Evolutionary conservation across 2,329 filamentous ascomycete genomes (phyloP).

Genomic region (Fusarium nelsonii): DNA sequence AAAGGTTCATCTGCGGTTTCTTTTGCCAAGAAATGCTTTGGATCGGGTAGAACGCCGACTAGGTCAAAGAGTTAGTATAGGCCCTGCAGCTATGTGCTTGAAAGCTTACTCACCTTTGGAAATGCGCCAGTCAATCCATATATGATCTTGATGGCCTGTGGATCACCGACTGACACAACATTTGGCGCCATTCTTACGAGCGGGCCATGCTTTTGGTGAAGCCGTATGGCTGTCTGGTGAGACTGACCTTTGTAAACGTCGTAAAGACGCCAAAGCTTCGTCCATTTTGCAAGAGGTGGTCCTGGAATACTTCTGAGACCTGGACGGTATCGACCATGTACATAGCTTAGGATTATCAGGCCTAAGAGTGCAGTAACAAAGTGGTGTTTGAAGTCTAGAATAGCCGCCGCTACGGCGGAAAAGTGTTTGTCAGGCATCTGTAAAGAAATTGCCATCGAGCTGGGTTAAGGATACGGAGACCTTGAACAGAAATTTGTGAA

Average conservation of each 20-base stretch:
- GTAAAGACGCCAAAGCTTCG: neutral
- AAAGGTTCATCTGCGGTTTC: neutral
- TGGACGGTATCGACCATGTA: neutral
- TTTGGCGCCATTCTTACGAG: neutral
- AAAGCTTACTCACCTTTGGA: neutral
- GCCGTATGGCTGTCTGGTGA: neutral
- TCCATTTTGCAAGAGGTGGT: neutral
- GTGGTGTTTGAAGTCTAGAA: neutral
- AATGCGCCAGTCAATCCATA: neutral
- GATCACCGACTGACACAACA: neutral
- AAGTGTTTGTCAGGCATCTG: neutral
- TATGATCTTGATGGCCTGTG: neutral
- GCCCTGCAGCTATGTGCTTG: rapidly evolving
- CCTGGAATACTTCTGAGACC: neutral
- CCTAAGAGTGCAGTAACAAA: rapidly evolving
- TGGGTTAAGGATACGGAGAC: rapidly evolving
- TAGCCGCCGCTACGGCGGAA: neutral
- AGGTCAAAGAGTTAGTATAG: rapidly evolving
- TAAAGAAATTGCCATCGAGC: rapidly evolving
- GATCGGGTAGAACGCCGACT: neutral
- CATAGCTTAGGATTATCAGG: neutral
- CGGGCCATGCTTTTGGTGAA: neutral
- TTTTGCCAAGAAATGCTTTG: conserved; percentile 1
- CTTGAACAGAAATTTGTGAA: neutral
- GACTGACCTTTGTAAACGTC: neutral